Percentiles rank a stretch among this genome's conserved stretches.
Evolutionary conservation across 306 rosid genomes (phyloP).

Genomic region (Sicyos baderoa): DNA sequence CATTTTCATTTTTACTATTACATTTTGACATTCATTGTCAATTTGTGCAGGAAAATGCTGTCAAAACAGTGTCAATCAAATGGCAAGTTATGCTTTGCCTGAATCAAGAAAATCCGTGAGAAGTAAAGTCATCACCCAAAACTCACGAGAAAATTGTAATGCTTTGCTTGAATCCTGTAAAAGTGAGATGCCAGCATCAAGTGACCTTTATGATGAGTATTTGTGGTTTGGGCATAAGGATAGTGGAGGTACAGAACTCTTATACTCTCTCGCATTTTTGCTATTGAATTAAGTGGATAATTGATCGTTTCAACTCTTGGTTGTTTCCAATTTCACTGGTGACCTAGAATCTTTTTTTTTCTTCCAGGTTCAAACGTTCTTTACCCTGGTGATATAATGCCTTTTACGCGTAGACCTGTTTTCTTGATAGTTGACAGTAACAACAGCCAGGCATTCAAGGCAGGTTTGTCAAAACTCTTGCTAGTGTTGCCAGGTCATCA

Average conservation of each 20-base stretch:
- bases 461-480: conserved; percentile 99
- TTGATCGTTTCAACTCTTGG: neutral
- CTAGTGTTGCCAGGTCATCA: conserved; percentile 30
- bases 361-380: conserved; percentile 68
- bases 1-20: neutral
- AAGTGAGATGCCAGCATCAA: conserved; percentile 53
- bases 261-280: neutral
- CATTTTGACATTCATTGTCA: conserved; percentile 26
- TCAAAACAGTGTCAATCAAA: conserved; percentile 38
- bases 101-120: conserved; percentile 54
- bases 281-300: neutral
- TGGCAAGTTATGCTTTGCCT: conserved; percentile 40
- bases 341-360: neutral
- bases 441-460: conserved; percentile 99
- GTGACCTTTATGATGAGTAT: conserved; percentile 49
- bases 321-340: conserved; percentile 1
- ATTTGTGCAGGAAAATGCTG: conserved; percentile 62
- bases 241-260: conserved; percentile 43
- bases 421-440: conserved; percentile 92
- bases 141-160: conserved; percentile 40
- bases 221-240: conserved; percentile 93
- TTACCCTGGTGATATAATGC: conserved; percentile 89
- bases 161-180: conserved; percentile 42
- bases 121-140: conserved; percentile 43
- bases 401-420: conserved; percentile 91